phyloP scores from a whole-genome alignment of 2,329 filamentous ascomycete species.

The Davidsoniella australis region DNA sequence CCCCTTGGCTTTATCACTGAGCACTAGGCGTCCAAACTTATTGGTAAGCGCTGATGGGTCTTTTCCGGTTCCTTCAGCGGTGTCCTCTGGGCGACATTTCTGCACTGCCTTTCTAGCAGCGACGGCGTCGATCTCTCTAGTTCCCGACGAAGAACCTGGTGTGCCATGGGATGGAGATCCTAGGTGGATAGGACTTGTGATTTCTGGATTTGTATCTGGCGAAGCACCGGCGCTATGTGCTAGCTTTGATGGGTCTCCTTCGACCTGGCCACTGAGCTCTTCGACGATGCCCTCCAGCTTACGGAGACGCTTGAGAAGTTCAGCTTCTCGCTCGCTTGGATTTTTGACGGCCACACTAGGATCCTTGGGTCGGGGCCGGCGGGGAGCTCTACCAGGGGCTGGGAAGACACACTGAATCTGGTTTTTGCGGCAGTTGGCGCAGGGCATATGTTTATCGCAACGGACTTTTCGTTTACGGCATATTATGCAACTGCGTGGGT shows the following conservation, averaged over 20 bases:
- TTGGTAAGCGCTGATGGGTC: constrained; percentile 6
- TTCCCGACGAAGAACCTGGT: constrained; percentile 4
- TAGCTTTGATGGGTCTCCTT: constrained; percentile 27
- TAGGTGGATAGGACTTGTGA: background rate
- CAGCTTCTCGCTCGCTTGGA: constrained; percentile 44
- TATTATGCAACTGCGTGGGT: constrained; percentile 33
- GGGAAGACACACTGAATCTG: constrained; percentile 59
- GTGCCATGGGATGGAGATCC: constrained; percentile 8
- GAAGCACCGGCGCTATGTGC: constrained; percentile 6
- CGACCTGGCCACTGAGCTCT: constrained; percentile 47
- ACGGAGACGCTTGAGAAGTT: constrained; percentile 54
- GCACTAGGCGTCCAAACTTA: constrained; percentile 12
- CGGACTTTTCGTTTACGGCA: constrained; percentile 48
- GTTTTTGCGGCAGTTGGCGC: constrained; percentile 56
- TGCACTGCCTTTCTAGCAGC: background rate
- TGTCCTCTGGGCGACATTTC: background rate
- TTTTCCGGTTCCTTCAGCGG: constrained; percentile 3
- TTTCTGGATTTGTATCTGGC: constrained; percentile 4
- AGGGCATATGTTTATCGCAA: constrained; percentile 64
- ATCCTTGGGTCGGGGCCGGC: constrained; percentile 47
- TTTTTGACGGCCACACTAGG: constrained; percentile 44
- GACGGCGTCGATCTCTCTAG: background rate
- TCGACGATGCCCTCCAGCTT: constrained; percentile 63
- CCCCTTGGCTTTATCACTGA: constrained; percentile 13
- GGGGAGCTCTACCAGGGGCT: constrained; percentile 53